Evolutionary conservation across 2,329 filamentous ascomycete species (phyloP).

Genomic region (Diaporthe australafricana): DNA sequence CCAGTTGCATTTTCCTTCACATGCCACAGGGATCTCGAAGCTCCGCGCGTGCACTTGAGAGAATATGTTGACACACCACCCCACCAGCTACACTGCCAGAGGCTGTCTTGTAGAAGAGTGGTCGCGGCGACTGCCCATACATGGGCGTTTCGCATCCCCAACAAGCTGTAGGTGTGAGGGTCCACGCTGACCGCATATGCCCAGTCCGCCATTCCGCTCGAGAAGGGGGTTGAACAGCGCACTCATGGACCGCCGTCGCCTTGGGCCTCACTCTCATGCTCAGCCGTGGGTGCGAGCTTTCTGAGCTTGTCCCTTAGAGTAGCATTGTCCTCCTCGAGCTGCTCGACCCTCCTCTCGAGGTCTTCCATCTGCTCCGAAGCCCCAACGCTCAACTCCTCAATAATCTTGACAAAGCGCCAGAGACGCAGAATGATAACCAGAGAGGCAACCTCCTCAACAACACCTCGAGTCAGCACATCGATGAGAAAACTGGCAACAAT

Average conservation of each 20-base stretch:
- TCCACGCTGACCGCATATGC: neutral
- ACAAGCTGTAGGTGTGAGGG: neutral
- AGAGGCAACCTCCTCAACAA: conserved; percentile 72
- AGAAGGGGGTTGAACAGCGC: neutral
- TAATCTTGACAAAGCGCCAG: conserved; percentile 78
- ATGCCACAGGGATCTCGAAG: neutral
- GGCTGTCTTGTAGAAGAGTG: neutral
- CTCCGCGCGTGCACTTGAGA: neutral
- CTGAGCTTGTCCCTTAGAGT: conserved; percentile 44
- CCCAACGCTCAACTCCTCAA: conserved; percentile 74
- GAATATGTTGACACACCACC: neutral
- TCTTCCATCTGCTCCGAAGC: conserved; percentile 72
- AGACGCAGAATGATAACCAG: conserved; percentile 75
- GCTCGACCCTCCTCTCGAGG: conserved; percentile 62
- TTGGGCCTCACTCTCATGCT: neutral
- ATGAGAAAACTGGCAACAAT: conserved; percentile 72
- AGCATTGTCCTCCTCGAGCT: conserved; percentile 61
- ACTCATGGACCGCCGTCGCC: neutral
- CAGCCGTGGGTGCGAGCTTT: neutral
- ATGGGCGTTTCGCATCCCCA: too few relatives aligned
- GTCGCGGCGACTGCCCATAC: neutral
- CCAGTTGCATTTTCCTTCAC: neutral
- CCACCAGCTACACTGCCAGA: neutral
- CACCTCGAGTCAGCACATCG: conserved; percentile 69
- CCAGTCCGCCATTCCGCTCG: neutral